phyloP scores from a whole-genome alignment of 2,329 filamentous ascomycete species.

The Pezicula radicicola region DNA sequence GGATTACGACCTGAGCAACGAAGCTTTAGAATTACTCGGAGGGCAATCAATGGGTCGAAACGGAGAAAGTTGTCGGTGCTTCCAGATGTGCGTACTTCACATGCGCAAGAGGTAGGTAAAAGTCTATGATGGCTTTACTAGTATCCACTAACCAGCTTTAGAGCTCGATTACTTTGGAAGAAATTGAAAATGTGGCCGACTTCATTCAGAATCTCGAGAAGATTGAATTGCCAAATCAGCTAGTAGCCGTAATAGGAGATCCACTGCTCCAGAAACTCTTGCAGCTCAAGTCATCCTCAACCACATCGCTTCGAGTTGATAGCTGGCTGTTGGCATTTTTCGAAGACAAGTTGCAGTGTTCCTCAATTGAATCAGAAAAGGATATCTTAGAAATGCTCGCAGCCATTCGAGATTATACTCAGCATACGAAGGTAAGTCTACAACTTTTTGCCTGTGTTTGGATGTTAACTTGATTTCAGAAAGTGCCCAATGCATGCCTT shows the following conservation, averaged over 20 bases:
- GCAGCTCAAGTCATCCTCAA: conserved; percentile 56
- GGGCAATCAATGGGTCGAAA: conserved; percentile 40
- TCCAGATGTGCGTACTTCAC: conserved; percentile 70
- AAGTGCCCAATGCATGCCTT: conserved; percentile 35
- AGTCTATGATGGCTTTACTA: neutral
- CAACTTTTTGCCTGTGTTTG: neutral
- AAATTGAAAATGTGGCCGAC: conserved; percentile 67
- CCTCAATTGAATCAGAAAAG: conserved; percentile 46
- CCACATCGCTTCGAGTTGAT: conserved; percentile 48
- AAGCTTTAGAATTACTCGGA: conserved; percentile 63
- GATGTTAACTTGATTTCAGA: conserved; percentile 22
- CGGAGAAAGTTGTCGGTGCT: conserved; percentile 50
- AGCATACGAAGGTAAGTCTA: conserved; percentile 49
- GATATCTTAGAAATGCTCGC: conserved; percentile 52
- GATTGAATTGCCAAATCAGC: conserved; percentile 78
- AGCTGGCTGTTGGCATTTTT: conserved; percentile 58
- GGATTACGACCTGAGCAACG: conserved; percentile 37
- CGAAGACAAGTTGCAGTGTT: conserved; percentile 45
- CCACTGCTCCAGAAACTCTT: conserved; percentile 76
- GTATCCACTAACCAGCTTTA: conserved; percentile 34
- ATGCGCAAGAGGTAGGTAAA: conserved; percentile 60
- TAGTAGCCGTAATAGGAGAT: conserved; percentile 73
- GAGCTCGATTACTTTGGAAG: conserved; percentile 68
- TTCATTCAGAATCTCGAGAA: conserved; percentile 73
- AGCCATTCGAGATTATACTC: conserved; percentile 52